Base-by-base conservation (phyloP, 306 rosid genomes). In the Dicorynia guianensis region DNA sequence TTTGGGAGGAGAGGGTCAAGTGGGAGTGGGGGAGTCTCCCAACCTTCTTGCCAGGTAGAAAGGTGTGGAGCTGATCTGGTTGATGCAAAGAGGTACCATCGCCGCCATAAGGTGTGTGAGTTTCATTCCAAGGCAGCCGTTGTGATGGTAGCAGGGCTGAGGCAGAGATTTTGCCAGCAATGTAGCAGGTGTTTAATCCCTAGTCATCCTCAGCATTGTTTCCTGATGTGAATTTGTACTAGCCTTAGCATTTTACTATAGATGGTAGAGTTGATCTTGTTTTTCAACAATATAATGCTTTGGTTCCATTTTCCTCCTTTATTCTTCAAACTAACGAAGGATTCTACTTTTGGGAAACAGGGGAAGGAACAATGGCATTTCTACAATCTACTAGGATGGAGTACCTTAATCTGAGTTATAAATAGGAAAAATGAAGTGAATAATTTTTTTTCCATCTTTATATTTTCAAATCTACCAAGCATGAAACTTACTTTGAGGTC, bases 61-160 rank as follows among this genome's bases (percentile, higher is more conserved):
- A 89, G 84, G 82, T 91, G 98, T 46, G 87, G 90, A 10, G 89
- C 86, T 62, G 93, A 93, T 76, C 72, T 91, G 69, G 81, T 59
- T 7, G 94, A 89, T 17, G 97, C 94, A 49, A 93, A 93, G 82
- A 62, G 88, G 76, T 93, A 91, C 65, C 94, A 93, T 65, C 97
- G 97, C 75, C 98, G 98, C 82, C 98, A 93, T 80, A 93, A 90
- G 89, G 98, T 93, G 64, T 93, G 98, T 56, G 98, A 93, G 78
- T 72, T 86, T 79, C 98, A 93, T 67, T 89, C 97, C 18, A 93
- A 93, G 86, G 97, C 96, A 0, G 75, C 97, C 0, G 76, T 60
- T 59, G 98, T 85, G 67, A 47, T 88, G 50, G 98, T 91, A 52
- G 87, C 93, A 5, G 98, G 96, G 38, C 79, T 69, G 20, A 82